Percentiles rank a stretch among this genome's conserved stretches.
Evolutionary conservation across 345 rosid species (phyloP).

Genomic region (Abelmoschus esculentus): DNA sequence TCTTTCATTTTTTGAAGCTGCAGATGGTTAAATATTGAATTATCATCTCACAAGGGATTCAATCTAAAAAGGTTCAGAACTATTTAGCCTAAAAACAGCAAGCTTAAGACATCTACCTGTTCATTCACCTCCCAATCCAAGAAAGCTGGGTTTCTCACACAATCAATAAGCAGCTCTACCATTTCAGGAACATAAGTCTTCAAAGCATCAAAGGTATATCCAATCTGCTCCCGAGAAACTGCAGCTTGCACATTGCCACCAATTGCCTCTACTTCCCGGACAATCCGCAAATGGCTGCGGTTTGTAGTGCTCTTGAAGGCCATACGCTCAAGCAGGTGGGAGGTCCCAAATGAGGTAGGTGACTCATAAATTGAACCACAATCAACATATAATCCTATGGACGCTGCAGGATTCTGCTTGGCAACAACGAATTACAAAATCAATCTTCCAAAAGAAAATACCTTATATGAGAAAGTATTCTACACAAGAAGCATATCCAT

Average conservation of each 20-base stretch:
- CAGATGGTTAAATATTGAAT: slow-evolving; percentile 8
- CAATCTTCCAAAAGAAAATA: slow-evolving; percentile 12
- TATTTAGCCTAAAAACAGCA: neutral
- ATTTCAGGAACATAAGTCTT: slow-evolving; percentile 82
- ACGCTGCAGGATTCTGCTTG: slow-evolving; percentile 64
- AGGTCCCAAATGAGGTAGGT: slow-evolving; percentile 53
- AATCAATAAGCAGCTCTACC: slow-evolving; percentile 84
- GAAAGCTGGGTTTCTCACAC: slow-evolving; percentile 88
- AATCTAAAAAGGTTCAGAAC: neutral
- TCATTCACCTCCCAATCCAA: slow-evolving; percentile 89
- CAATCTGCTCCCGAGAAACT: slow-evolving; percentile 80
- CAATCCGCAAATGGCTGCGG: slow-evolving; percentile 68
- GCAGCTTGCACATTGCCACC: slow-evolving; percentile 73
- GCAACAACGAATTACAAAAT: slow-evolving; percentile 18
- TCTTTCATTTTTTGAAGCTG: slow-evolving; percentile 70
- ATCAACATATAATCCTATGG: slow-evolving; percentile 68
- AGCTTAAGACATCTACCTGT: slow-evolving; percentile 35
- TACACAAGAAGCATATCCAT: slow-evolving; percentile 16
- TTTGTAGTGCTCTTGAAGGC: slow-evolving; percentile 81
- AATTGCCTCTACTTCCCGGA: slow-evolving; percentile 80
- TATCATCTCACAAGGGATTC: neutral
- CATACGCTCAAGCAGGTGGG: slow-evolving; percentile 85
- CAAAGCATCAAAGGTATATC: slow-evolving; percentile 82
- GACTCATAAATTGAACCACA: slow-evolving; percentile 75
- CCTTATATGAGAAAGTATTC: slow-evolving; percentile 13